phyloP scores from a whole-genome alignment of 441 rosid genomes.

The Populus hybrid region DNA sequence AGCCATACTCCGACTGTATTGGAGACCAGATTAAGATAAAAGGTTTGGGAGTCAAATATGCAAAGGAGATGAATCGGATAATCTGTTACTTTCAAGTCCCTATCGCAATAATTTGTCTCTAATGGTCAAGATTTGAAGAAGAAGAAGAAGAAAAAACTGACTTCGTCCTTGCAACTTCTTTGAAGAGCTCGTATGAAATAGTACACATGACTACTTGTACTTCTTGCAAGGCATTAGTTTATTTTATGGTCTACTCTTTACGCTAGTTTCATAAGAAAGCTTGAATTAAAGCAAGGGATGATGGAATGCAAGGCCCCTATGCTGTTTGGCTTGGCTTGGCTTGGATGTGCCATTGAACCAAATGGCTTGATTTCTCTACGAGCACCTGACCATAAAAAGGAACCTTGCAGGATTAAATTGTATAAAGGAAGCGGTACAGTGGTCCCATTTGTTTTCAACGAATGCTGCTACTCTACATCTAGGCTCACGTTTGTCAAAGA shows the following conservation, averaged over 20 bases:
- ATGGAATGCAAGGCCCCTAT: neutral
- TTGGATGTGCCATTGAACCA: neutral
- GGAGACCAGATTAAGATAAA: neutral
- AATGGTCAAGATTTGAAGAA: neutral
- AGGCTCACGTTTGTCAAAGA: too few species aligned
- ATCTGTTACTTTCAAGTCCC: neutral
- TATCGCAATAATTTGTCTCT: neutral
- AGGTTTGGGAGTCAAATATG: neutral
- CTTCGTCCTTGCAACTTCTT: too few species aligned
- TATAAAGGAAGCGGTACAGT: neutral
- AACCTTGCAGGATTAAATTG: neutral
- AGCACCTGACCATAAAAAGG: neutral
- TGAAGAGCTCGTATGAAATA: neutral
- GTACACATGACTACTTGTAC: neutral
- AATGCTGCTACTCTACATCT: neutral
- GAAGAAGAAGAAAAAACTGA: too few species aligned
- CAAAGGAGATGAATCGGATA: neutral
- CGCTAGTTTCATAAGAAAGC: neutral
- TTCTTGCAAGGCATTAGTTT: neutral
- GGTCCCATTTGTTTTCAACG: neutral
- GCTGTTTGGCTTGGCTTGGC: neutral
- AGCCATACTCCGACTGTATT: neutral
- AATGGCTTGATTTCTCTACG: neutral
- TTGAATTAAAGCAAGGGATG: neutral
- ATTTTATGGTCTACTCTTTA: neutral